Evolutionary conservation across 805 yeast genomes (phyloP).

Genomic region (Myxozyma mucilagina): DNA sequence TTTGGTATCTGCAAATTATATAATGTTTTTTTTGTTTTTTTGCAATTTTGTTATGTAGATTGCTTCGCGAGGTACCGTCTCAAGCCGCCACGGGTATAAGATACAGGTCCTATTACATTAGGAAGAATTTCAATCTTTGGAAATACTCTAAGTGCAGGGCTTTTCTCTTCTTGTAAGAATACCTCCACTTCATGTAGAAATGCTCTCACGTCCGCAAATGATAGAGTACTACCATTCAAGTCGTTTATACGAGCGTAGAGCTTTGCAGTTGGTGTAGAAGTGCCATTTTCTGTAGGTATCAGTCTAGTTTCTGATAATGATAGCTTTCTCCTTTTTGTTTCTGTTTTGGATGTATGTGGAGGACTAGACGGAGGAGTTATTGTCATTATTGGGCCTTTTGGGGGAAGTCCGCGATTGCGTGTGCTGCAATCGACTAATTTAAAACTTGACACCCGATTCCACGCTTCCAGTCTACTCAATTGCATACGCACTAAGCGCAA

Average conservation of each 20-base stretch:
- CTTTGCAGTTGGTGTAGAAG: neutral
- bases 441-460: slow-evolving; percentile 26
- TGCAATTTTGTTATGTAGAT: too few species aligned
- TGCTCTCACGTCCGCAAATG: slow-evolving; percentile 12
- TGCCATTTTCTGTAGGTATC: neutral
- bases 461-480: slow-evolving; percentile 24
- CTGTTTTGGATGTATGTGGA: neutral
- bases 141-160: slow-evolving; percentile 5
- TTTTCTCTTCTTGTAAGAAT: slow-evolving; percentile 2
- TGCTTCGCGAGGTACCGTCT: neutral
- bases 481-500: slow-evolving; percentile 24
- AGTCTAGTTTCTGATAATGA: neutral
- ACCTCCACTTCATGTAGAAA: slow-evolving; percentile 9
- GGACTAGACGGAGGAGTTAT: neutral
- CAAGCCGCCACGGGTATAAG: slow-evolving; percentile 8
- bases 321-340: too few species aligned
- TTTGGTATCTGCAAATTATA: too few species aligned
- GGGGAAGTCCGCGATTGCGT: too few species aligned
- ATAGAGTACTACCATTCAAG: neutral
- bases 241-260: neutral
- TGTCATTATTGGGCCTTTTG: neutral
- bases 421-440: slow-evolving; percentile 4
- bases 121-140: slow-evolving; percentile 27
- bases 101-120: slow-evolving; percentile 7
- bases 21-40: too few species aligned